phyloP scores from a whole-genome alignment of 1,284 basidiomycete genomes.

The Meira nashicola region DNA sequence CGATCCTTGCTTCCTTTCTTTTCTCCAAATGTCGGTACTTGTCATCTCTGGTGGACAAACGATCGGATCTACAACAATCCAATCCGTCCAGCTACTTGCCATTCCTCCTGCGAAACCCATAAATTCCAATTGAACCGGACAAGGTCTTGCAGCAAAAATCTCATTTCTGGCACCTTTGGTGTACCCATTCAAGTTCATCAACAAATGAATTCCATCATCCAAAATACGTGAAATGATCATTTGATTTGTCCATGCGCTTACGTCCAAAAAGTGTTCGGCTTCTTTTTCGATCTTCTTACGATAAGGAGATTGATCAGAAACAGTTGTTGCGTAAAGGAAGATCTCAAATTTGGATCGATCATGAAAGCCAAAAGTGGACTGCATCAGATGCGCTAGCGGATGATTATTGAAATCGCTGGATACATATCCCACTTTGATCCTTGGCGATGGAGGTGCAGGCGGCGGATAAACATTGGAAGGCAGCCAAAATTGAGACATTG shows the following conservation, averaged over 20 bases:
- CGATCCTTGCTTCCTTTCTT: background rate
- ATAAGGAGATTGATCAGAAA: slow-evolving; percentile 60
- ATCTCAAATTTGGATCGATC: slow-evolving; percentile 58
- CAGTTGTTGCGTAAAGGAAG: slow-evolving; percentile 61
- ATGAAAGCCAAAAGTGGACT: slow-evolving; percentile 62
- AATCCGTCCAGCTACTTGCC: slow-evolving; percentile 63
- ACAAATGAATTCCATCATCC: slow-evolving; percentile 60
- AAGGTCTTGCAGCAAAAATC: slow-evolving; percentile 62
- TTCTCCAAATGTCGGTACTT: slow-evolving; percentile 55
- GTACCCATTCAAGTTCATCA: slow-evolving; percentile 62
- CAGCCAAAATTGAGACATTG: slow-evolving; percentile 59
- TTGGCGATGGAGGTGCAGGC: slow-evolving; percentile 58
- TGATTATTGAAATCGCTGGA: slow-evolving; percentile 65
- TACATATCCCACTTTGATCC: slow-evolving; percentile 62
- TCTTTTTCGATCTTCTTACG: slow-evolving; percentile 60
- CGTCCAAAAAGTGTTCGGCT: slow-evolving; percentile 59
- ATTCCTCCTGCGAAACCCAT: slow-evolving; percentile 59
- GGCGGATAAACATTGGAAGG: slow-evolving; percentile 59
- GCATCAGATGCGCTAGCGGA: slow-evolving; percentile 64
- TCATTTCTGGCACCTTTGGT: slow-evolving; percentile 66
- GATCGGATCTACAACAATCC: slow-evolving; percentile 61
- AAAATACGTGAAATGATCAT: slow-evolving; percentile 57
- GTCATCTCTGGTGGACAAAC: slow-evolving; percentile 59
- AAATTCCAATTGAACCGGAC: slow-evolving; percentile 62
- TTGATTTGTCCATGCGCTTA: slow-evolving; percentile 58